Base-by-base conservation (phyloP, 805 yeast species). In the Komagataella ulmi region DNA sequence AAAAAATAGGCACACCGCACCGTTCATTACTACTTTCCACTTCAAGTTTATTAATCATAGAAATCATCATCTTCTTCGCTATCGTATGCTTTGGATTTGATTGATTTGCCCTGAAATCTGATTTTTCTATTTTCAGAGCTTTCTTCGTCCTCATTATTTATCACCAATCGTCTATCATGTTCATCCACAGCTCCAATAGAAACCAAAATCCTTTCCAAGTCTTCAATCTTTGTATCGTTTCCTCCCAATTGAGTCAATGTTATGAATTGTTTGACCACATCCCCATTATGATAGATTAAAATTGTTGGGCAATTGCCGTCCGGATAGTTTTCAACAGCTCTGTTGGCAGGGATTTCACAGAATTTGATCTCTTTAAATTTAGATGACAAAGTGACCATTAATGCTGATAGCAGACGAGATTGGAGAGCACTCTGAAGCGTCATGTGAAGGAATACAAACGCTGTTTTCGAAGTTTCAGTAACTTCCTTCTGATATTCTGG, bases 271-370 rank as follows among this genome's bases (percentile, higher is more conserved):
- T 83, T 85, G 21, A 83, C 69, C 7, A 95, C 90, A 56, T 87
- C 81, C 24, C 83, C 84, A 52, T 88, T 79, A 60, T 79, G 77
- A 65, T 93, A 93, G 0, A 93, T 77, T 50, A 93, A 73, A 6
- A 93, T 69, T 0, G 99, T 93, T 2, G 99, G 99, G 59, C 96
- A 85, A 70, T 88, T 90, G 36, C 76, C 64, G 23, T 87, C 91
- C 1, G 99, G 97, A 65, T 90, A 93, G 61, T 83, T 82, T 61
- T 91, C 98, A 56, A 90, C 85, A 50, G 97, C 96, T 65, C 97
- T 80, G 53, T 79, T 75, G 21, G 87, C 96, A n/a, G 86, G 83
- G 49, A 93, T 93, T 58, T 93, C 97, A 46, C 88, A 91, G 62
- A 93, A 86, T 66, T 93, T 93, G 58, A 91, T 67, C 61, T 93